phyloP scores from a whole-genome alignment of 2,329 filamentous ascomycete species.

The Cytospora schulzeri region DNA sequence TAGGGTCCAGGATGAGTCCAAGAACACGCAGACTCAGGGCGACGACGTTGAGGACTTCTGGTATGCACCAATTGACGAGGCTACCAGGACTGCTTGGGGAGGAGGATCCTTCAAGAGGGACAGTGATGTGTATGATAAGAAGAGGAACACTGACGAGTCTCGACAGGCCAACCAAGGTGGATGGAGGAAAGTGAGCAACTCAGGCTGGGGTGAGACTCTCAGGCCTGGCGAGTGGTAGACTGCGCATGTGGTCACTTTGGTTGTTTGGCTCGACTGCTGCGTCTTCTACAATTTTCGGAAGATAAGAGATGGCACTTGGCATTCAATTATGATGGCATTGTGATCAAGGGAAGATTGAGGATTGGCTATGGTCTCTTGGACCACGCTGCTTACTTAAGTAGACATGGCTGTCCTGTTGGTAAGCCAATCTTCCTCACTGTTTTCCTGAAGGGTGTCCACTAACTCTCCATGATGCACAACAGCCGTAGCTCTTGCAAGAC shows the following conservation, averaged over 20 bases:
- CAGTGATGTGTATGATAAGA: background rate
- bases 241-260: background rate
- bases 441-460: no score
- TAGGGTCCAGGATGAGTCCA: background rate
- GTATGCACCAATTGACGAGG: background rate
- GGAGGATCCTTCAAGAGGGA: background rate
- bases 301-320: no score
- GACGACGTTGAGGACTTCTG: background rate
- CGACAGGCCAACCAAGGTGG: background rate
- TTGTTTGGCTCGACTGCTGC: background rate
- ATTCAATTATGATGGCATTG: no score
- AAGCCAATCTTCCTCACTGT: background rate
- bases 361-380: background rate
- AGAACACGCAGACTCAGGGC: background rate
- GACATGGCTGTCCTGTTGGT: background rate
- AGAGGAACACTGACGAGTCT: background rate
- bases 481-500: background rate
- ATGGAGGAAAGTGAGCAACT: background rate
- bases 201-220: background rate
- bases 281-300: no score
- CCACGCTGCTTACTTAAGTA: background rate
- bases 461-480: no score
- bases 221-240: background rate
- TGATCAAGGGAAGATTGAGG: background rate
- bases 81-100: background rate